These are phyloP conservation scores for Strombidium stylifer DNA, from an alignment of 73 alveolate genomes.

Conservation along the genomic window DNA sequence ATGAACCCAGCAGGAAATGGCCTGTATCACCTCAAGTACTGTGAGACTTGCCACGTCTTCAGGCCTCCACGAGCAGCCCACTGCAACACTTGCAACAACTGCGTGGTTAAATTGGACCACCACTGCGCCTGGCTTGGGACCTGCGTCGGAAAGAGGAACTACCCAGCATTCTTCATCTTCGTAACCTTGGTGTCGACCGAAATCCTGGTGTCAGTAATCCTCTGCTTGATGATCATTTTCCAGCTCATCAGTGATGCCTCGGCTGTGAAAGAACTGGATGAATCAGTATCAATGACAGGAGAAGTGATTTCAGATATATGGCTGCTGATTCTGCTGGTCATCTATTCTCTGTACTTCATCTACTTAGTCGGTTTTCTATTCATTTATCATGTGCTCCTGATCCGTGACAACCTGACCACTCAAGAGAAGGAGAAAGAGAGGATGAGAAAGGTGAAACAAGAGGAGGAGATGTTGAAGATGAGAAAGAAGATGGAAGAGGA, in stretches of 20 bases:
- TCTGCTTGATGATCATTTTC: neutral
- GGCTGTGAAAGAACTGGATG: neutral
- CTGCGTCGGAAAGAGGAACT: slow-evolving; percentile 88
- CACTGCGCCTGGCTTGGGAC: slow-evolving; percentile 94
- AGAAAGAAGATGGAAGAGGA: too few relatives aligned
- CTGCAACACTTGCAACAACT: slow-evolving; percentile 87
- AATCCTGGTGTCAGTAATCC: slow-evolving; percentile 1
- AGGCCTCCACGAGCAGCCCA: slow-evolving; percentile 92
- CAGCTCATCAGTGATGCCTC: neutral
- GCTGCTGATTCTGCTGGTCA: neutral
- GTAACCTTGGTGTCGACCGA: too few relatives aligned
- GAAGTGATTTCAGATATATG: neutral
- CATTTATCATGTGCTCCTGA: slow-evolving; percentile 5
- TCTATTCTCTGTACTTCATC: slow-evolving; percentile 20
- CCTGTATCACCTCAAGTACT: slow-evolving; percentile 52
- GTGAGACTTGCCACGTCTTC: slow-evolving; percentile 78
- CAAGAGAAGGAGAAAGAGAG: slow-evolving; percentile 9
- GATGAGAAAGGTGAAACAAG: too few relatives aligned
- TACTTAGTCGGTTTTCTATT: slow-evolving; percentile 6
- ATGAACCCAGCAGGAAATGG: neutral
- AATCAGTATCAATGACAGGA: neutral
- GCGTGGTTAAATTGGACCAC: slow-evolving; percentile 88
- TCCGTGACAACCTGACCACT: slow-evolving; percentile 16
- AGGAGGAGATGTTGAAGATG: too few relatives aligned
- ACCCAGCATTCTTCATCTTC: too few relatives aligned